Percentiles rank a stretch among this genome's conserved stretches.
These are phyloP conservation scores for Neoboletus subvelutipes DNA, from an alignment of 768 basidiomycete genomes.

Conservation along the genomic window DNA sequence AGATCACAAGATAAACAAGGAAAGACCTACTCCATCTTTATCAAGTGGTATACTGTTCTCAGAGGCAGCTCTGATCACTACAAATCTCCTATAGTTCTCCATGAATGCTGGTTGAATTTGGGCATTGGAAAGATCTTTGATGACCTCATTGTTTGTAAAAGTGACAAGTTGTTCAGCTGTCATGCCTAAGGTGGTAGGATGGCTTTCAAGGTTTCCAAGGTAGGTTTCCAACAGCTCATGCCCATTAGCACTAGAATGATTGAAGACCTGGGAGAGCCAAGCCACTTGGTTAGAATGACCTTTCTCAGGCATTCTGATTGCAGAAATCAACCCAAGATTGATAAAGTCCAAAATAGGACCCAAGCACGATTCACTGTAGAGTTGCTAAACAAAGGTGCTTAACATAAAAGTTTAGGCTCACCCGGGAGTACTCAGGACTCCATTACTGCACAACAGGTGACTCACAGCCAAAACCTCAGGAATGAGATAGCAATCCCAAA, in stretches of 20 bases:
- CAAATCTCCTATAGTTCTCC: constrained; percentile 62
- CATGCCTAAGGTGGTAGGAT: constrained; percentile 34
- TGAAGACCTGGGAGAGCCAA: constrained; percentile 28
- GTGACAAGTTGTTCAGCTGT: constrained; percentile 34
- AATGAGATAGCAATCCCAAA: constrained; percentile 68
- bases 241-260: constrained; percentile 22
- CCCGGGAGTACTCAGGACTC: background rate
- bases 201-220: constrained; percentile 24
- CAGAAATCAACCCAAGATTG: constrained; percentile 54
- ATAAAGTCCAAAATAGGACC: constrained; percentile 34
- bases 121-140: constrained; percentile 49
- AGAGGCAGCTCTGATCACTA: constrained; percentile 48
- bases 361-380: constrained; percentile 15
- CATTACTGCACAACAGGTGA: constrained; percentile 14
- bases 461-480: constrained; percentile 60
- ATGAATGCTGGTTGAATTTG: constrained; percentile 65
- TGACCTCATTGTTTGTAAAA: constrained; percentile 46
- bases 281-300: constrained; percentile 23
- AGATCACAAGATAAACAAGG: background rate
- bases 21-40: constrained; percentile 46
- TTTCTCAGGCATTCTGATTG: constrained; percentile 48
- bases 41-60: constrained; percentile 30
- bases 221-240: constrained; percentile 43
- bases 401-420: constrained; percentile 1
- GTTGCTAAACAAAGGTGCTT: background rate